A percentile compares a stretch with the other conserved stretches of the same genome.
Evolutionary conservation across 371 early-diverging fungal genomes (phyloP).

Genomic region (Scutellospora calospora): DNA sequence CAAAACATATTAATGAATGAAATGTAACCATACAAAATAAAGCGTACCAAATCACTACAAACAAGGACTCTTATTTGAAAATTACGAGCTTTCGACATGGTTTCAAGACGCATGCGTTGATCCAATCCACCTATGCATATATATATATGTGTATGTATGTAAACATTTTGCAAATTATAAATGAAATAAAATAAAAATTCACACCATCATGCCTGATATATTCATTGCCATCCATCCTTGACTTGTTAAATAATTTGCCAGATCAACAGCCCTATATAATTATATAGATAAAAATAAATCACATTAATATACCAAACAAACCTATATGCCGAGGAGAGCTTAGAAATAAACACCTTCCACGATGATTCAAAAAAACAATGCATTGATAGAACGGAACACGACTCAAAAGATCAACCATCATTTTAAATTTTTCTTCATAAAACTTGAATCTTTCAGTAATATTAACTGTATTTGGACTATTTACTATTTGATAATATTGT

Average conservation of each 20-base stretch:
- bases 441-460: conserved; percentile 47
- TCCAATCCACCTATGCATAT: conserved; percentile 54
- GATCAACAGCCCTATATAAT: conserved; percentile 56
- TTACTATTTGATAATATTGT: conserved; percentile 61
- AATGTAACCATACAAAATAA: not conserved
- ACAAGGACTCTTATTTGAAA: conserved; percentile 77
- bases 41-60: conserved; percentile 78
- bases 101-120: conserved; percentile 66
- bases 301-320: no score
- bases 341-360: conserved; percentile 45
- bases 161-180: not conserved
- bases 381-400: conserved; percentile 71
- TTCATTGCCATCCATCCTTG: conserved; percentile 67
- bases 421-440: conserved; percentile 64
- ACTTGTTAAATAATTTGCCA: conserved; percentile 62
- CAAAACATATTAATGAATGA: not conserved
- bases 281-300: no score
- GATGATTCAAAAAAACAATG: conserved; percentile 70
- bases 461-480: conserved; percentile 43
- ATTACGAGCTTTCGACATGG: conserved; percentile 70
- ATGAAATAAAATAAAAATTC: not conserved
- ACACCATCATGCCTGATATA: conserved; percentile 49
- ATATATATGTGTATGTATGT: not conserved
- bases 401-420: conserved; percentile 57
- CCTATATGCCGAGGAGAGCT: not conserved